Evolutionary conservation across 495 filamentous ascomycete genomes (phyloP), one percentile per base, ranked within the genome.

Genomic region (Penicillium steckii): DNA sequence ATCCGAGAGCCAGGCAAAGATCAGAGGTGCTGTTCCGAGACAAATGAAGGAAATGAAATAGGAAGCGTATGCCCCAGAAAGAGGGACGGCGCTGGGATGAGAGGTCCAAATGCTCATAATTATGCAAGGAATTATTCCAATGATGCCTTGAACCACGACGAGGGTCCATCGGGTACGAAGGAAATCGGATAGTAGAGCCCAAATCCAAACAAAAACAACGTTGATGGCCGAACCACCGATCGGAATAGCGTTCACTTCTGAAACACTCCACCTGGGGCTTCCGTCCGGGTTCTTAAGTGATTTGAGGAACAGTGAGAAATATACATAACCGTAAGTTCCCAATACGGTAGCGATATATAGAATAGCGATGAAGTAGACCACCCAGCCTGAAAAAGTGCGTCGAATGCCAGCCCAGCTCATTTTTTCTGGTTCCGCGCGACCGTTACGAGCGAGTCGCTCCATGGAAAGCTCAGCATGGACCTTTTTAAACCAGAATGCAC

Each of bases 141-240:
- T 68, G 8, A 66, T 27, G 2, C 40, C 57, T 17, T 68, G 66
- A 12, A 45, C 10, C 4, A 68, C 57, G 33, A 68, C 64, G 7
- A 68, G 52, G 0, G 60, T 59, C 63, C 63, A 68, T 19, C 66
- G 51, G 0, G 66, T 66, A 1, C 48, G 47, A 15, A 68, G 21
- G 43, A 46, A 60, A 60, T 68, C 66, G 2, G 66, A 68, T 12
- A 68, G 32, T 0, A 66, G 40, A 12, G 66, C 66, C 66, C 66
- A 68, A 3, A 66, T 60, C 66, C 66, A 68, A 4, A 68, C 66
- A 24, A 68, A 68, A 3, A 68, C 63, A 0, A 68, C 60, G n/a
- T 68, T 68, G 32, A 68, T 68, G 22, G 63, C 66, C 0, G 66
- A 68, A 2, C 66, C 66, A 1, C 60, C 66, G 25, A 68, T 68